phyloP scores from a whole-genome alignment of 2,329 filamentous ascomycete genomes.

The Exophiala sp. region DNA sequence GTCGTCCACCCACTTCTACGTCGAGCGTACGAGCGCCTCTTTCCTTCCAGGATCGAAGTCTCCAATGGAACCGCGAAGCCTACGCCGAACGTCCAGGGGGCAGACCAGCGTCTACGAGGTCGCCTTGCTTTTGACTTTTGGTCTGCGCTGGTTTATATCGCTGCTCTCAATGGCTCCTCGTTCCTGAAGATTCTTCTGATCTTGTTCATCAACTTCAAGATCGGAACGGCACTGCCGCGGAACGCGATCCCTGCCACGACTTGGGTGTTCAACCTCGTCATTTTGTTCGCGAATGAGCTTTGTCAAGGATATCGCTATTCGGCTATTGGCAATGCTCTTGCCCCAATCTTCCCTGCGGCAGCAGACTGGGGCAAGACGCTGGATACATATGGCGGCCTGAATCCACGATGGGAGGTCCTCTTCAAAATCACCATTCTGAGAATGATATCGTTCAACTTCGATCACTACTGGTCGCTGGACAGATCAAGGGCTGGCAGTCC shows the following conservation, averaged over 20 bases:
- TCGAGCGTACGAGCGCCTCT: slow-evolving; percentile 60
- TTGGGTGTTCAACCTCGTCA: slow-evolving; percentile 84
- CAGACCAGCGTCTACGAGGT: slow-evolving; percentile 60
- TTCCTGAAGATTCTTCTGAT: slow-evolving; percentile 77
- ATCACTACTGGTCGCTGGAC: slow-evolving; percentile 88
- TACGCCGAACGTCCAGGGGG: slow-evolving; percentile 27
- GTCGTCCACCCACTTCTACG: slow-evolving; percentile 76
- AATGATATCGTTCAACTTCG: slow-evolving; percentile 93
- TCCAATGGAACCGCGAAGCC: slow-evolving; percentile 9
- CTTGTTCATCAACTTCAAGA: slow-evolving; percentile 73
- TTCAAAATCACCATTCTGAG: slow-evolving; percentile 95
- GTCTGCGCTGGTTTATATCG: slow-evolving; percentile 77
- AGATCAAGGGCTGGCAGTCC: slow-evolving; percentile 58
- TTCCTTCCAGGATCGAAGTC: not conserved
- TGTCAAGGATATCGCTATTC: slow-evolving; percentile 71
- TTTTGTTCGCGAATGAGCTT: slow-evolving; percentile 87
- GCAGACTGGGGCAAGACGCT: slow-evolving; percentile 66
- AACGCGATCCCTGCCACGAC: slow-evolving; percentile 69
- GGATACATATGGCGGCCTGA: slow-evolving; percentile 77
- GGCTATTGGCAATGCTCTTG: slow-evolving; percentile 56
- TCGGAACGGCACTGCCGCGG: slow-evolving; percentile 70
- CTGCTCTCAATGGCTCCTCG: slow-evolving; percentile 79
- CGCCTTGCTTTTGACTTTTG: slow-evolving; percentile 76
- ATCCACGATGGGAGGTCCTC: slow-evolving; percentile 89
- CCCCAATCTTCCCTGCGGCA: slow-evolving; percentile 42